Percentiles rank a stretch among this genome's conserved stretches.
Conservation (phyloP, 352 stramenopile genomes). For the Globisporangium spiculum region DNA sequence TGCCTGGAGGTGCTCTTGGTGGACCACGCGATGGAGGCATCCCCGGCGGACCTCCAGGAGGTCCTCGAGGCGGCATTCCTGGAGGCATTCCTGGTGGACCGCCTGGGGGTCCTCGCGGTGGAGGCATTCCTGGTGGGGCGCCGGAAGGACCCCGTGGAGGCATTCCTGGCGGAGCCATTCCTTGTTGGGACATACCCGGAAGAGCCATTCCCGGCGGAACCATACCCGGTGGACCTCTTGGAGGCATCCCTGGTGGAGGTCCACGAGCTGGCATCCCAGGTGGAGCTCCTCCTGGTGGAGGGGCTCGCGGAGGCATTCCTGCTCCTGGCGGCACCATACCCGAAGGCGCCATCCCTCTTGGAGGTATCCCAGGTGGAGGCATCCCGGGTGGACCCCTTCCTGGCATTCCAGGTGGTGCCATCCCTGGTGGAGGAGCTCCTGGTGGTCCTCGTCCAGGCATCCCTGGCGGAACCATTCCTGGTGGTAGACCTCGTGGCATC, state of each 20-base stretch:
- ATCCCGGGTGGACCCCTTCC: constrained; percentile 16
- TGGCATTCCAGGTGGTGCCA: constrained; percentile 10
- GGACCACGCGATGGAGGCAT: constrained; percentile 20
- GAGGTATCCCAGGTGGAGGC: constrained; percentile 2
- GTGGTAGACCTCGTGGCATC: constrained; percentile 9
- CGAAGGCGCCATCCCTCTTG: constrained; percentile 4
- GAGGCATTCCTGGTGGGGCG: constrained; percentile 1
- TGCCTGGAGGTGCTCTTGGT: constrained; percentile 21
- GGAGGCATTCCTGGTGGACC: constrained; percentile 16
- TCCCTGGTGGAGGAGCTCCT: not conserved
- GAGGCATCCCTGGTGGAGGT: constrained; percentile 1
- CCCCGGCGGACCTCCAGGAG: constrained; percentile 20
- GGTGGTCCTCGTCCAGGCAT: not conserved
- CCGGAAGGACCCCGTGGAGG: constrained; percentile 12
- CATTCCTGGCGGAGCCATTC: constrained; percentile 18
- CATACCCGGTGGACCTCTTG: constrained; percentile 14
- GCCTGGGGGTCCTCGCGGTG: constrained; percentile 16
- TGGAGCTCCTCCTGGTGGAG: constrained; percentile 3
- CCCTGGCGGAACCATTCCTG: not conserved
- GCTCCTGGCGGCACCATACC: constrained; percentile 2
- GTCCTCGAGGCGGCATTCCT: constrained; percentile 22
- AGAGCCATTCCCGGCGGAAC: constrained; percentile 1
- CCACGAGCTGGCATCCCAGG: constrained; percentile 13
- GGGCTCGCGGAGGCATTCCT: constrained; percentile 10
- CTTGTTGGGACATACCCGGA: constrained; percentile 8